Percentiles rank a stretch among this genome's conserved stretches.
Conservation (phyloP, 139 green algal species). For the Raphidocelis subcapitata region DNA sequence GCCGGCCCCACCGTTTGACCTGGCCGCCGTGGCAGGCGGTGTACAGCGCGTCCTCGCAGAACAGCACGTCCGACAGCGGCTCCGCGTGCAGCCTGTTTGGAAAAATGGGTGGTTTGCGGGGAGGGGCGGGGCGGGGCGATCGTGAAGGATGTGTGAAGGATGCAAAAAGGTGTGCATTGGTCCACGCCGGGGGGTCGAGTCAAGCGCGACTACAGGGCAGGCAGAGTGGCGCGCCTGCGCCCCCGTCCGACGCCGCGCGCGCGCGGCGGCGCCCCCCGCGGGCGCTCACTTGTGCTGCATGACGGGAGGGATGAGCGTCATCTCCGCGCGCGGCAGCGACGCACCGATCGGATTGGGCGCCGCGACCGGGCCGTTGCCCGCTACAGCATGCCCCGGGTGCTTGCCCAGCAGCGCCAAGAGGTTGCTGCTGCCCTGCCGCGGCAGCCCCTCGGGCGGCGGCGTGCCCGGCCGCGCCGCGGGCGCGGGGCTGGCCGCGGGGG, state of each 20-base stretch:
- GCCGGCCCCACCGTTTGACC: constrained; percentile 60
- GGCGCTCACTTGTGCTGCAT: constrained; percentile 46
- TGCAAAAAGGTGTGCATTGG: no score
- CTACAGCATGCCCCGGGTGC: neutral
- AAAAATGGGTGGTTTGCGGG: no score
- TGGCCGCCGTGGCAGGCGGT: constrained; percentile 60
- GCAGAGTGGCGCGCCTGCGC: no score
- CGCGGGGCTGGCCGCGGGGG: neutral
- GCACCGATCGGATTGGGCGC: constrained; percentile 37
- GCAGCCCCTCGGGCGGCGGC: neutral
- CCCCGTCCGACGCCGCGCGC: no score
- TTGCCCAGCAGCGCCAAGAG: no score
- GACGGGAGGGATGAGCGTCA: constrained; percentile 58
- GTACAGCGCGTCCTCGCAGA: constrained; percentile 49
- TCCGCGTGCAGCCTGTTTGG: constrained; percentile 65
- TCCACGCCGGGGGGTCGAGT: no score
- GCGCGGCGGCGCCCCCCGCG: no score
- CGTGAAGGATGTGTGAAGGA: no score
- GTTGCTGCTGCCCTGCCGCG: neutral
- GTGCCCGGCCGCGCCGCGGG: neutral
- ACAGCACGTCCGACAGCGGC: constrained; percentile 71
- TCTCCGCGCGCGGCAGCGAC: constrained; percentile 53
- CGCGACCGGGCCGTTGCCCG: no score
- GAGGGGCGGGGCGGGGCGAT: no score
- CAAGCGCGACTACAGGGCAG: no score